phyloP scores from a whole-genome alignment of 2,329 filamentous ascomycete genomes.

The Scytalidium lignicola region DNA sequence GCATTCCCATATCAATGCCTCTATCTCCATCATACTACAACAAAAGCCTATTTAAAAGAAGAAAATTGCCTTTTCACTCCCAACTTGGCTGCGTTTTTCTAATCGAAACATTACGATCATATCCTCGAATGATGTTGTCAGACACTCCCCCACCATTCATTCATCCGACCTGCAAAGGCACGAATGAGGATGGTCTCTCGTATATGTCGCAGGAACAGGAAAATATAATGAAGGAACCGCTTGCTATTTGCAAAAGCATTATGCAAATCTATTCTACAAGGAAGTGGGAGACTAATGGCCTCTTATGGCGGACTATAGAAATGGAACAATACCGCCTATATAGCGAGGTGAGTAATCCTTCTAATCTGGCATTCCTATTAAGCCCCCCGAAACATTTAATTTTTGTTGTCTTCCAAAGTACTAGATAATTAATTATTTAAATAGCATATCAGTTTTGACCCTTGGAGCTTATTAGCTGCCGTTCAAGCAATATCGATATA shows the following conservation, averaged over 20 bases:
- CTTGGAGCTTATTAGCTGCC: not conserved
- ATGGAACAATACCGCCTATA: conserved; percentile 1
- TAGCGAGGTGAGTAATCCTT: not conserved
- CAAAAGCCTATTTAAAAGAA: conserved; percentile 1
- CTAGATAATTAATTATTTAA: not conserved
- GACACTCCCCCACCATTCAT: conserved; percentile 2
- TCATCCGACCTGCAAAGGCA: not conserved
- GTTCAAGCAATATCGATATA: conserved; percentile 5
- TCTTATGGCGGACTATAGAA: conserved; percentile 3
- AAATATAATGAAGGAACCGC: not conserved
- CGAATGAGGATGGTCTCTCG: not conserved
- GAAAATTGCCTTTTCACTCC: not conserved
- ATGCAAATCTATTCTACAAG: conserved; percentile 1
- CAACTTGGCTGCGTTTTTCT: conserved; percentile 1
- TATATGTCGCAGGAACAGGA: not conserved
- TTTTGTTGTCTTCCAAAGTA: too few species aligned
- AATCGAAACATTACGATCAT: conserved; percentile 3
- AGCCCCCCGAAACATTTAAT: too few species aligned
- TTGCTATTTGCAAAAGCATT: conserved; percentile 3
- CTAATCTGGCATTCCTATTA: not conserved
- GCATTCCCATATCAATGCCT: not conserved
- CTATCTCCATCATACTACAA: not conserved
- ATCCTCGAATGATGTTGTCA: conserved; percentile 3
- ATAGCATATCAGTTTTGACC: not conserved
- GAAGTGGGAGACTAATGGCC: not conserved